phyloP scores from a whole-genome alignment of 768 basidiomycete genomes.

The Leccinum olivaceopallidum region DNA sequence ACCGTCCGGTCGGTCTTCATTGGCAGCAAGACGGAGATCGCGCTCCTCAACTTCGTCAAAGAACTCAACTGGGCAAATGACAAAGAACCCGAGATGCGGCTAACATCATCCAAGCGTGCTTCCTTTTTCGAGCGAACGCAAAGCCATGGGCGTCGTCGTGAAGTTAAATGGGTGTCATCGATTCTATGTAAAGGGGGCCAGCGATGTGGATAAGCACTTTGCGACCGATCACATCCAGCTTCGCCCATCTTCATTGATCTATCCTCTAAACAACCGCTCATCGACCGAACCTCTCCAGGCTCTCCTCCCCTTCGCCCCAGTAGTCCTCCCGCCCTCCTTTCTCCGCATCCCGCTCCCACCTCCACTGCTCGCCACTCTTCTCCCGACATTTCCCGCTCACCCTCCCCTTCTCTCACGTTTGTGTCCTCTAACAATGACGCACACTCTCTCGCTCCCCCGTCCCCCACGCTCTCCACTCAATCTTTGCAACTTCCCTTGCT shows the following conservation, averaged over 20 bases:
- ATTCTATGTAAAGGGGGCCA: no score
- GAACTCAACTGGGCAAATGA: no score
- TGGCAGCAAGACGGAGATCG: no score
- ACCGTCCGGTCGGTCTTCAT: no score
- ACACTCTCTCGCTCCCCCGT: slow-evolving; percentile 54
- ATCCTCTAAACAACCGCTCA: slow-evolving; percentile 31
- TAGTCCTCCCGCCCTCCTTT: slow-evolving; percentile 11
- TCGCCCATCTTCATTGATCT: slow-evolving; percentile 19
- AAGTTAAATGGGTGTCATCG: no score
- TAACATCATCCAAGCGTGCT: no score
- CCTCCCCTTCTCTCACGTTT: slow-evolving; percentile 31
- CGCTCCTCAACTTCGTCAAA: no score
- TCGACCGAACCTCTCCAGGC: background rate
- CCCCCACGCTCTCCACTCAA: slow-evolving; percentile 70
- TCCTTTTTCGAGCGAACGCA: no score
- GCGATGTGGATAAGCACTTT: no score
- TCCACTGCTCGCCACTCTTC: slow-evolving; percentile 24
- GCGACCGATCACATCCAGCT: no score
- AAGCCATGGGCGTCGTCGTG: no score
- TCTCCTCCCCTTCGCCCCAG: background rate
- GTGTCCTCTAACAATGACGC: slow-evolving; percentile 45
- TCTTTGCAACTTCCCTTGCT: slow-evolving; percentile 59
- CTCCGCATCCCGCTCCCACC: slow-evolving; percentile 13
- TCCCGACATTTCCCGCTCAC: slow-evolving; percentile 30
- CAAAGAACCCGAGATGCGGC: no score